Conservation (phyloP, 2,329 filamentous ascomycete species). For the Diaporthe eres region DNA sequence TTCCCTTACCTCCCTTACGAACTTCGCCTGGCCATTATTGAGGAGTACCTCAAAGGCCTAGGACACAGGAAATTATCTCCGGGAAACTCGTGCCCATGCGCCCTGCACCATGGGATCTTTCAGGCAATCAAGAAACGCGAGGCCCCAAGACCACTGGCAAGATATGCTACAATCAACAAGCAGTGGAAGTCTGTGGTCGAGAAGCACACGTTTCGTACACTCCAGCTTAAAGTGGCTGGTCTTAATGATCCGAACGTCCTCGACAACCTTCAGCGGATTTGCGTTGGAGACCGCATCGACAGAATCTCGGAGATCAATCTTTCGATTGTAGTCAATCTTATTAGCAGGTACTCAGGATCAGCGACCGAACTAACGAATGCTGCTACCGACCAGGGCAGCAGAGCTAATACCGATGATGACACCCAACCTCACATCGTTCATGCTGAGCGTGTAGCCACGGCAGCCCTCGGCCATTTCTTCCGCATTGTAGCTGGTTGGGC, state of each 20-base stretch:
- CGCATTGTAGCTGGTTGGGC: not conserved
- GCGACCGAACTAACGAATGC: fast-evolving
- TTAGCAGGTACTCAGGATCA: too few relatives aligned
- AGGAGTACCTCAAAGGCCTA: not conserved
- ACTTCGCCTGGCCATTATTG: not conserved
- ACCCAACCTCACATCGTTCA: fast-evolving
- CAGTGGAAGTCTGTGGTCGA: not conserved
- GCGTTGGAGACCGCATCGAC: not conserved
- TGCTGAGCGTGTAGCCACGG: not conserved
- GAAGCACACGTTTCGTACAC: not conserved
- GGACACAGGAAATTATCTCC: not conserved
- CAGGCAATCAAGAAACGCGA: too few relatives aligned
- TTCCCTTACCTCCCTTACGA: not conserved
- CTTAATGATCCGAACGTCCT: not conserved
- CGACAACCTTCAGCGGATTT: not conserved
- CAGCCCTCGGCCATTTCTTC: not conserved
- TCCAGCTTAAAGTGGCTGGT: not conserved
- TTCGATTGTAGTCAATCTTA: not conserved
- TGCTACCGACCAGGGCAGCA: too few relatives aligned
- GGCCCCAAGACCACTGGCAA: not conserved
- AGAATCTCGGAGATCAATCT: not conserved
- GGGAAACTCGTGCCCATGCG: too few relatives aligned
- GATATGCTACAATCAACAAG: not conserved
- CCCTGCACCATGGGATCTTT: too few relatives aligned
- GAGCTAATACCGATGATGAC: too few relatives aligned